Percentiles rank a stretch among this genome's conserved stretches.
Evolutionary conservation across 2,329 filamentous ascomycete species (phyloP).

Genomic region (Stemphylium lycopersici): DNA sequence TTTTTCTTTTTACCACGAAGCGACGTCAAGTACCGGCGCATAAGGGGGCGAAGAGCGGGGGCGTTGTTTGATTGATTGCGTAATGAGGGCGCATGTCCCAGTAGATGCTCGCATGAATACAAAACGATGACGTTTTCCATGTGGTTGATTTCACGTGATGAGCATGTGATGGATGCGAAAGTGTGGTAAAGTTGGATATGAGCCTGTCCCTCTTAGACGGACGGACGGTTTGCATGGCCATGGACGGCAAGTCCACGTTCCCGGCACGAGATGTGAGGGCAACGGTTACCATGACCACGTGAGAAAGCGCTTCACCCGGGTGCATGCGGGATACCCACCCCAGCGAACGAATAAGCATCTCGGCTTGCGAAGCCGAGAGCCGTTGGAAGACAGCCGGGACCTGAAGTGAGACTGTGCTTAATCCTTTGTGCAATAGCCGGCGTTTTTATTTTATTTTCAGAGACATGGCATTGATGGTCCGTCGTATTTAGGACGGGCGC

Average conservation of each 20-base stretch:
- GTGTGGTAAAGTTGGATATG: too few species aligned
- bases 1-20: not conserved
- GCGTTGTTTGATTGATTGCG: slow-evolving; percentile 40
- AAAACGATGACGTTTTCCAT: slow-evolving; percentile 8
- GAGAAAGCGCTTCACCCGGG: slow-evolving; percentile 6
- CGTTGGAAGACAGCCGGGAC: not conserved
- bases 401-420: not conserved
- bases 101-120: slow-evolving; percentile 34
- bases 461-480: not conserved
- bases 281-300: slow-evolving; percentile 2
- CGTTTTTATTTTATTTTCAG: not conserved
- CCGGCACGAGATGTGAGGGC: not conserved
- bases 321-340: not conserved
- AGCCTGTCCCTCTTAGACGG: not conserved
- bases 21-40: slow-evolving; percentile 19
- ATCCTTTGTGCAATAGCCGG: not conserved
- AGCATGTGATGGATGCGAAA: not conserved
- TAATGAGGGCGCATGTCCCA: slow-evolving; percentile 32
- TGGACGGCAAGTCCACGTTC: too few species aligned
- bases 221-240: too few species aligned
- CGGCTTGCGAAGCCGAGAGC: not conserved
- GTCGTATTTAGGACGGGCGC: not conserved
- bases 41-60: slow-evolving; percentile 16
- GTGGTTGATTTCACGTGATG: not conserved
- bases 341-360: not conserved